Evolutionary conservation across 441 rosid genomes (phyloP), one percentile per base, ranked within the genome.

Genomic region (Erysimum pusillum): DNA sequence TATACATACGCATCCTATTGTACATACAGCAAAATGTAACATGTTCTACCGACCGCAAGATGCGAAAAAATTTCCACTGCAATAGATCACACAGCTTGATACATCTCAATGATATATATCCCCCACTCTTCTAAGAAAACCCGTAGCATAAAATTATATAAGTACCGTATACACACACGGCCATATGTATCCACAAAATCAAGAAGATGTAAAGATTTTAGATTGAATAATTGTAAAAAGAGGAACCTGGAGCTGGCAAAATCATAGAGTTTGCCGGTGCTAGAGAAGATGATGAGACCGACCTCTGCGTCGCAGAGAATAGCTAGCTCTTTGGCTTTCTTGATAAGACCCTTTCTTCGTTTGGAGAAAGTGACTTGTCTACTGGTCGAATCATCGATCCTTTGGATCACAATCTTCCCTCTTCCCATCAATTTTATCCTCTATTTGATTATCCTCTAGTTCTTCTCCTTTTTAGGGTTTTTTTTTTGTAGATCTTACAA

Each of bases 341-440:
- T 89, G 71, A 87, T 85, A 36, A 89, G 87, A 45, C 94, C 94
- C 69, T 87, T 73, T 67, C 98, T 75, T 74, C 99, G 79, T 84
- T 95, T 95, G 14, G 98, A 91, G 80, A 95, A 92, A 20, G 99
- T 92, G 22, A 92, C 99, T 79, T 95, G 99, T 79, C 99, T 84
- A 6, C 98, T 96, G 2, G 97, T 87, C 3, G 87, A 81, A 87
- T 92, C 92, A 76, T 91, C 97, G 63, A 93, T 93, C 88, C 90
- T 90, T 91, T 74, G 93, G 81, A 93, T 91, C 93, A 88, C 91
- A 78, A 91, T 91, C 87, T 93, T 93, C 78, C 91, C 94, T 72
- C 98, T 84, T 53, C 91, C 98, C 98, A 93, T 93, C 52, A 49
- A 67, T 78, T 71, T 31, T 57, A 49, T 36, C 54, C 31, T 71